phyloP scores from a whole-genome alignment of 2,329 filamentous ascomycete species.

The Aspergillus transmontanensis region DNA sequence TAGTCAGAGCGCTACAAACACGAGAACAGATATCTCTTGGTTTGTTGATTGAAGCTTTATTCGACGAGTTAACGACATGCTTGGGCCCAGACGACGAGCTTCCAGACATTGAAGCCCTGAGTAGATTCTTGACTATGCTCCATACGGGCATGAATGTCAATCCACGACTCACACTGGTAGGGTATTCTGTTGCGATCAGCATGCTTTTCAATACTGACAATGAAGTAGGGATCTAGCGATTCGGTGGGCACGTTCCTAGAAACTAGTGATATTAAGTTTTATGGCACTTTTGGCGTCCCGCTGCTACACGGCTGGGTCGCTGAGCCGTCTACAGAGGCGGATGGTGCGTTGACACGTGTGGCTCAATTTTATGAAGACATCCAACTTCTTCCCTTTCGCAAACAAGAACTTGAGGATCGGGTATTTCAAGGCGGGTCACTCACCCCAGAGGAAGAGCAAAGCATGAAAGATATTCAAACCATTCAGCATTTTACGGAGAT shows the following conservation, averaged over 20 bases:
- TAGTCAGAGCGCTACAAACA: conserved; percentile 75
- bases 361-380: conserved; percentile 89
- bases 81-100: conserved; percentile 68
- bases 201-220: conserved; percentile 41
- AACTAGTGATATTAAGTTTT: conserved; percentile 86
- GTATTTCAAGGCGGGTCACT: conserved; percentile 64
- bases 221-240: conserved; percentile 32
- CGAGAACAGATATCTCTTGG: conserved; percentile 87
- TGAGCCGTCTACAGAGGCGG: conserved; percentile 63
- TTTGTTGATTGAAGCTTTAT: conserved; percentile 81
- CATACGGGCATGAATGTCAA: conserved; percentile 99
- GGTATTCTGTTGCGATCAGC: conserved; percentile 1
- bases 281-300: conserved; percentile 84
- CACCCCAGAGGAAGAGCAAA: conserved; percentile 71
- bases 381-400: conserved; percentile 82
- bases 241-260: conserved; percentile 78
- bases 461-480: conserved; percentile 78
- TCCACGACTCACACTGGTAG: conserved; percentile 73
- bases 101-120: conserved; percentile 85
- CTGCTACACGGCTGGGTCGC: conserved; percentile 94
- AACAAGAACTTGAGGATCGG: conserved; percentile 85
- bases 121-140: conserved; percentile 81
- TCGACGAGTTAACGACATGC: conserved; percentile 88
- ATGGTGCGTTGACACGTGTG: conserved; percentile 70
- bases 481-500: conserved; percentile 79